Evolutionary conservation across 176 grass and related monocot genomes (phyloP).

Genomic region (Puya raimondii): DNA sequence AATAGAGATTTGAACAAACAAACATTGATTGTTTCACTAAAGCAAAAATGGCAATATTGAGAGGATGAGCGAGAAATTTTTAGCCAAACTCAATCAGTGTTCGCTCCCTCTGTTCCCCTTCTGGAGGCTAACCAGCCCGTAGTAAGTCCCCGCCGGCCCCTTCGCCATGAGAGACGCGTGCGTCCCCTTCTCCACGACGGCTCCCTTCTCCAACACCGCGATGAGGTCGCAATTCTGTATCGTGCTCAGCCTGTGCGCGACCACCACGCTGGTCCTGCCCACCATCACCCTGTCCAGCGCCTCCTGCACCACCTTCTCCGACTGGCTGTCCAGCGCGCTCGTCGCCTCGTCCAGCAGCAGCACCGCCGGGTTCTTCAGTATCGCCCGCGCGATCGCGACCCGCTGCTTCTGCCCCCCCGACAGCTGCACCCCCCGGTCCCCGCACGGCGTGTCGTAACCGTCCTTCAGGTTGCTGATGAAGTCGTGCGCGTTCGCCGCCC

Average conservation of each 20-base stretch:
- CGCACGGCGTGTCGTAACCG: conserved; percentile 82
- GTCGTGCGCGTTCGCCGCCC: conserved; percentile 76
- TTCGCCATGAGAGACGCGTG: conserved; percentile 85
- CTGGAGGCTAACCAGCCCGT: conserved; percentile 65
- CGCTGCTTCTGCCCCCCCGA: conserved; percentile 96
- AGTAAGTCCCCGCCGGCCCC: conserved; percentile 58
- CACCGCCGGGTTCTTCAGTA: conserved; percentile 77
- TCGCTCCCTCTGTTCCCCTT: conserved; percentile 33
- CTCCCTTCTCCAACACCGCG: conserved; percentile 70
- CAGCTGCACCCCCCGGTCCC: conserved; percentile 74
- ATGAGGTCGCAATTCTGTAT: conserved; percentile 77
- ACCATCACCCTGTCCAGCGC: conserved; percentile 85
- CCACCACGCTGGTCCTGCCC: conserved; percentile 75
- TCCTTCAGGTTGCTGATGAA: conserved; percentile 95
- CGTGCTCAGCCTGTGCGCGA: conserved; percentile 84
- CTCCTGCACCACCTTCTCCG: conserved; percentile 80
- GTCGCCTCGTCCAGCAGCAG: conserved; percentile 86
- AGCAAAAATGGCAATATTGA: not conserved
- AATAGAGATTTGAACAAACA: too few relatives aligned
- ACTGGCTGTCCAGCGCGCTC: conserved; percentile 88
- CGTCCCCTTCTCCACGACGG: conserved; percentile 81
- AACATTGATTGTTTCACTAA: too few relatives aligned
- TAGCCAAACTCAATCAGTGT: too few relatives aligned
- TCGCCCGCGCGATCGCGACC: conserved; percentile 86
- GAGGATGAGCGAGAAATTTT: too few relatives aligned